Base-by-base conservation (phyloP, 345 rosid species). In the Dipteronia dyeriana region DNA sequence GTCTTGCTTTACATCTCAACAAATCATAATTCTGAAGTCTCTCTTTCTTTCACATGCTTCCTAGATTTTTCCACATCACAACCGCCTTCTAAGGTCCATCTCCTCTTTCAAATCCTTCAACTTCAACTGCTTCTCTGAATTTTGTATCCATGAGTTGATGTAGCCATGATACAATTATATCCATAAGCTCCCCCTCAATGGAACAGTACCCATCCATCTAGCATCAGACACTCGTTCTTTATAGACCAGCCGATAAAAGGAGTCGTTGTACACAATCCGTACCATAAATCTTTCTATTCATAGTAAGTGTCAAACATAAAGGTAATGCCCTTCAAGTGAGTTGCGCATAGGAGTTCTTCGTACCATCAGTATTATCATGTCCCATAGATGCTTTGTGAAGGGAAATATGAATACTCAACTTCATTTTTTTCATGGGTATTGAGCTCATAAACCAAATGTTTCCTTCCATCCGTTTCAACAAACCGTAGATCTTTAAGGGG, bases 381-480 rank as follows among this genome's bases (percentile, higher is more conserved):
- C 84, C 89, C 67, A 75, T 74, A 14, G 86, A 85, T 66, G 66
- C 68, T n/a, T 39, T 75, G 62, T 26, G 91, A 88, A 60, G 89
- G 89, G 71, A 86, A 86, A 66, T 73, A 74, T 60, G 84, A 80
- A 71, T 77, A 22, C 47, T 81, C 85, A 5, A 89, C 76, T 81
- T 88, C 84, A 34, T 82, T 78, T 54, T 70, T 79, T 29, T 77
- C 74, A 4, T 45, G 47, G 25, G 85, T 80, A 78, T 85, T 0
- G 84, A 84, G 87, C 89, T 88, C 86, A 88, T 84, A 75, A 87
- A 88, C 91, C 91, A 82, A 26, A 87, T 85, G 82, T 76, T 78
- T 5, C 83, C 85, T 10, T 29, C 75, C 85, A 67, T 82, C 79
- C 4, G 81, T 76, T n/a, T 78, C 59, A 12, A 82, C 76, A 5